Conservation (phyloP, 2,329 filamentous ascomycete species). For the Hypomyces rosellus region DNA sequence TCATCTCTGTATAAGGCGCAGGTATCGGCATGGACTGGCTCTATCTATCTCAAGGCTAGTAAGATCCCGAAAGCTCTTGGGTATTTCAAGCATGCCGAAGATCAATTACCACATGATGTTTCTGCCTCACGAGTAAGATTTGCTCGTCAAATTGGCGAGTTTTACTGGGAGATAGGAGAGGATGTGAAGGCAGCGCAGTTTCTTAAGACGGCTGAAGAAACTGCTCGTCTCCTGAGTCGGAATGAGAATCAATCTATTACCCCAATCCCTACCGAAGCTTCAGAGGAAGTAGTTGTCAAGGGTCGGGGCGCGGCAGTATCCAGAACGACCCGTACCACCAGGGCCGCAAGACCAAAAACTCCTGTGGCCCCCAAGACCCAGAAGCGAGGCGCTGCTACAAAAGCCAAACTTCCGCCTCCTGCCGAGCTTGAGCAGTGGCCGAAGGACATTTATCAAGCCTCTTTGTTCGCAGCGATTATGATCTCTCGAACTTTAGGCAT, state of each 20-base stretch:
- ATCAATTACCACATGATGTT: constrained; percentile 39
- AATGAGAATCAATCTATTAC: constrained; percentile 13
- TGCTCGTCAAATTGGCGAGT: constrained; percentile 49
- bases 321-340: constrained; percentile 20
- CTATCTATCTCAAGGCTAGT: constrained; percentile 51
- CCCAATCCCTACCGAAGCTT: constrained; percentile 2
- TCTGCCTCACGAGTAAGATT: constrained; percentile 34
- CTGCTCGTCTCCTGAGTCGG: constrained; percentile 31
- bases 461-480: constrained; percentile 29
- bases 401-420: constrained; percentile 16
- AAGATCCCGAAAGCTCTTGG: constrained; percentile 52
- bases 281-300: constrained; percentile 10
- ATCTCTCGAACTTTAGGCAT: constrained; percentile 37
- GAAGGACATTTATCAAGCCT: constrained; percentile 31
- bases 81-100: constrained; percentile 47
- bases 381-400: constrained; percentile 13
- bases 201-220: constrained; percentile 43
- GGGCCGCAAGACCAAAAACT: constrained; percentile 15
- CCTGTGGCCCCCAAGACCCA: constrained; percentile 11
- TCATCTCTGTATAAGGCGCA: constrained; percentile 54
- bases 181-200: constrained; percentile 37
- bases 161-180: constrained; percentile 46
- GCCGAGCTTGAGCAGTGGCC: constrained; percentile 17
- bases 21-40: constrained; percentile 48
- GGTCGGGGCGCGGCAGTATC: constrained; percentile 17